Evolutionary conservation across 2,329 filamentous ascomycete species (phyloP).

Genomic region (Coniochaeta prunicola): DNA sequence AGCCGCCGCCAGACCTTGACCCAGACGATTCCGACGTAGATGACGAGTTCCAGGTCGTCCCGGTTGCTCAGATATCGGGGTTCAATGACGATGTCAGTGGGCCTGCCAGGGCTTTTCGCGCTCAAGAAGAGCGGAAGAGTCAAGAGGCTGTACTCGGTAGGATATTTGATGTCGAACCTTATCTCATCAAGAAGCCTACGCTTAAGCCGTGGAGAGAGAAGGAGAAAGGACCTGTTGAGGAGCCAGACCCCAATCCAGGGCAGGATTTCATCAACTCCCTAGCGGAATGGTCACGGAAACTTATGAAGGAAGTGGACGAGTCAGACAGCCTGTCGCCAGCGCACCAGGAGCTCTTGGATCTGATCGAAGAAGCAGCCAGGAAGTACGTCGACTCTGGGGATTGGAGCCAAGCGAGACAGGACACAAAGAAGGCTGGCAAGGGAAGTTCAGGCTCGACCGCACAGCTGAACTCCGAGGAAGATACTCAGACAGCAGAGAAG

Average conservation of each 20-base stretch:
- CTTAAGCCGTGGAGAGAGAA: slow-evolving; percentile 17
- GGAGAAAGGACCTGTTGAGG: slow-evolving; percentile 13
- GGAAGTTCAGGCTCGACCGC: slow-evolving; percentile 1
- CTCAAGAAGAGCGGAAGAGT: slow-evolving; percentile 44
- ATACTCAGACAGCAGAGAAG: neutral
- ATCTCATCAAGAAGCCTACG: slow-evolving; percentile 25
- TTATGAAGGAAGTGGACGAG: slow-evolving; percentile 34
- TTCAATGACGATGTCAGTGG: slow-evolving; percentile 29
- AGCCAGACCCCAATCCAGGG: slow-evolving; percentile 13
- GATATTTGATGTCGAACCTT: slow-evolving; percentile 44
- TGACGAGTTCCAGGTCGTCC: slow-evolving; percentile 44
- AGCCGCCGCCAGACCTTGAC: slow-evolving; percentile 29
- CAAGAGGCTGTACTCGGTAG: slow-evolving; percentile 46
- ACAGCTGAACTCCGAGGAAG: neutral
- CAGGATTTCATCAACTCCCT: slow-evolving; percentile 30
- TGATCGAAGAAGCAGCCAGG: slow-evolving; percentile 42
- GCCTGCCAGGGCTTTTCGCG: slow-evolving; percentile 37
- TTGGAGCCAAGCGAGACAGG: neutral
- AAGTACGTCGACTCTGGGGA: slow-evolving; percentile 39
- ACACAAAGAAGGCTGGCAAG: slow-evolving; percentile 6
- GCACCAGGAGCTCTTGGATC: slow-evolving; percentile 40
- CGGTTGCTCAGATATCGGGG: slow-evolving; percentile 18
- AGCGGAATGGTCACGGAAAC: slow-evolving; percentile 30
- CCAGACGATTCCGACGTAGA: slow-evolving; percentile 40
- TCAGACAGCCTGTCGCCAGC: slow-evolving; percentile 19